Percentiles rank a stretch among this genome's conserved stretches.
Conservation (phyloP, 306 rosid genomes). For the Nissolia schottii region DNA sequence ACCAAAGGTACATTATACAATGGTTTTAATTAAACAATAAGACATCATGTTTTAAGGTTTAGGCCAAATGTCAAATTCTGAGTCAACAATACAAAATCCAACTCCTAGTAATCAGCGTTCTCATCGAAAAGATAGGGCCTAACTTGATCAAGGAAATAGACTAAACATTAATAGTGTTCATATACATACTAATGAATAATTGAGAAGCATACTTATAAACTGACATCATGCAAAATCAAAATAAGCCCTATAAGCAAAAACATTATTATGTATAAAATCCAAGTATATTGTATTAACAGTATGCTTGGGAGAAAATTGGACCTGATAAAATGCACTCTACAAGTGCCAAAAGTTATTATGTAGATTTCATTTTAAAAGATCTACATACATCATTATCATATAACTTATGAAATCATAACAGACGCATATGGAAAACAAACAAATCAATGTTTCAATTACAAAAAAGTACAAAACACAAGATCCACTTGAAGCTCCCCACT, state of each 20-base stretch:
- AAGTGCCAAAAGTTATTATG: background rate
- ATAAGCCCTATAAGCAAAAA: background rate
- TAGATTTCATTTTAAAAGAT: background rate
- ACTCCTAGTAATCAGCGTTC: background rate
- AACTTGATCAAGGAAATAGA: background rate
- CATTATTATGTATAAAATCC: background rate
- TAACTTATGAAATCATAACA: background rate
- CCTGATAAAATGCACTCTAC: background rate
- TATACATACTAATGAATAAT: background rate
- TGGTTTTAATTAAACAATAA: background rate
- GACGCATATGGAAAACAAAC: background rate
- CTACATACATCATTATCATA: background rate
- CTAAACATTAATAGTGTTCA: background rate
- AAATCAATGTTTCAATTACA: background rate
- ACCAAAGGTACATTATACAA: background rate
- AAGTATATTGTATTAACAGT: background rate
- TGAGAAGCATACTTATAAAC: background rate
- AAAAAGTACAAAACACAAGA: background rate
- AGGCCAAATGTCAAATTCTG: background rate
- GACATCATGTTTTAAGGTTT: background rate
- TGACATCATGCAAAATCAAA: background rate
- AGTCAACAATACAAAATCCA: background rate
- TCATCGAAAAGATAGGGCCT: background rate
- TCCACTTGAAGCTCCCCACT: slow-evolving; percentile 3
- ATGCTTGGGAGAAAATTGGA: background rate